Evolutionary conservation across 2,329 filamentous ascomycete genomes (phyloP), one percentile per base, ranked within the genome.

Genomic region (Dryadomyces quercus-mongolicae): DNA sequence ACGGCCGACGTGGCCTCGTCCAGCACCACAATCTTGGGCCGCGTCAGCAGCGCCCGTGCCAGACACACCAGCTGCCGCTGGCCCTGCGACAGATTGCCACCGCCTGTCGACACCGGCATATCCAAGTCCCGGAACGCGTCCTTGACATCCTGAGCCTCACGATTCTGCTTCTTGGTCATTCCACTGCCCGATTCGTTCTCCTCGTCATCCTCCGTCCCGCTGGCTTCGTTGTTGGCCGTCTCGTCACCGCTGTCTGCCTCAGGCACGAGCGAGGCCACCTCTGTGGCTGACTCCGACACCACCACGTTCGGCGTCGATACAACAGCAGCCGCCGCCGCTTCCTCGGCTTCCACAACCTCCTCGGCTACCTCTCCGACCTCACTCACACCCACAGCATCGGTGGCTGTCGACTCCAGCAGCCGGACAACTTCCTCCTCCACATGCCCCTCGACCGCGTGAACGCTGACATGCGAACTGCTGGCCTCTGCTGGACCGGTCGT

Each of bases 61-160:
- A 78, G 63, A 51, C 70, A 71, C 46, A 77, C 69, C 2, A 78
- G 68, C 62, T 77, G 75, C 21, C 70, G 67, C 60, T 78, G 71
- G 38, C 74, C 74, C 55, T 74, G 70, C 0, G 71, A 74, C 9
- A 73, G 64, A 43, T 67, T 66, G 12, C 61, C 61, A 22, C 67
- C 67, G 40, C 66, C 65, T 0, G 63, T 63, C 25, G 61, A 62
- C 52, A 69, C 62, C 7, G 63, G 60, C 52, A 63, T 64, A 1
- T 61, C 63, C 18, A 68, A 62, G 56, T 67, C 62, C 34, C 59
- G 62, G 57, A 68, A 68, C 44, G 63, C 61, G 58, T 64, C 65
- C 54, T 54, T 56, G 36, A 54, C 54, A 43, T 56, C 31, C 40
- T n/a, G n/a, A n/a, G n/a, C n/a, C n/a, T n/a, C n/a, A n/a, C n/a